Base-by-base conservation (phyloP, 495 filamentous ascomycete species). In the Penicilliopsis zonata region DNA sequence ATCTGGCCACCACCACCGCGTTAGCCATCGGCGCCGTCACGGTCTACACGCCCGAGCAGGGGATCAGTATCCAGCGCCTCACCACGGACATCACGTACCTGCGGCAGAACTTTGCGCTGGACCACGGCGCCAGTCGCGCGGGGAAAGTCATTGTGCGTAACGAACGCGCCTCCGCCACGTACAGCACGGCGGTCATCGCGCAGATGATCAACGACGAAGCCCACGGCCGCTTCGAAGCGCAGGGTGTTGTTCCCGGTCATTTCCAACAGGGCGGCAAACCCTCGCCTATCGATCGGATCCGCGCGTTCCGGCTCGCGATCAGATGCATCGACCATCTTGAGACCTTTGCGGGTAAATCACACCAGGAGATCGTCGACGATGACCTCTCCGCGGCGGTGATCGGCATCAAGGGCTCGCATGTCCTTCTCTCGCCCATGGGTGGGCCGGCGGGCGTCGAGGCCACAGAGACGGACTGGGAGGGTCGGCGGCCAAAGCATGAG, bases 41-140 rank as follows among this genome's bases (percentile, higher is more conserved):
- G 0, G 88, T 96, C 8, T 99, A 99, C 57, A 94, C 86, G 9
- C 92, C 92, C 4, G 92, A 99, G 54, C 85, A 96, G 56, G 90
- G 92, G 3, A 82, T 99, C 53, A 80, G 80, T 49, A 74, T 99
- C 34, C 80, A 85, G 37, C 96, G 87, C 84, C 73, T 99, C 0
- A 77, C 82, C 7, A 69, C 72, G 12, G 92, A 99, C 45, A 94
- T 99, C 47, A 74, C 82, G 20, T 84, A 90, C 55, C 69, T 99
- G 23, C 82, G 86, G 28, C 67, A 87, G 13, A 78, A 79, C 36
- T 99, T 99, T 52, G 66, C 71, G 9, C 72, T 75, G 23, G 92
- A 99, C 58, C 77, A 72, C 45, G 92, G 92, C 31, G 86, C 92
- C 57, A 84, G 75, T 41, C 80, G 87, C 24, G 86, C 86, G 2